These are phyloP conservation scores for Fusarium duplospermum DNA, from an alignment of 2,329 filamentous ascomycete species.

Conservation along the genomic window DNA sequence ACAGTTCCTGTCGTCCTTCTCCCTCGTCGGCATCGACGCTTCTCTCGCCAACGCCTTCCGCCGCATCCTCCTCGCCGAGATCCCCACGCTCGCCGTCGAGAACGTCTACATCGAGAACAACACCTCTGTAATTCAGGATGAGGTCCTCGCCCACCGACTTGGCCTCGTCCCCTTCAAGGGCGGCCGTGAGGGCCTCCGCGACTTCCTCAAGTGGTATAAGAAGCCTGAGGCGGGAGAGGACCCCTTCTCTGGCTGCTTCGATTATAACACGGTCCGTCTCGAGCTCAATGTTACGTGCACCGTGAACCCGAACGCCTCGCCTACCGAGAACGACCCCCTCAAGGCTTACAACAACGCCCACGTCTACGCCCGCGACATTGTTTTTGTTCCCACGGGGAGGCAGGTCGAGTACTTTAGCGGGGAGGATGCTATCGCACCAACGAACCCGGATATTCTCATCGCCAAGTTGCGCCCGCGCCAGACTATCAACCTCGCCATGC, in stretches of 20 bases:
- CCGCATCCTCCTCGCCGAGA: conserved; percentile 93
- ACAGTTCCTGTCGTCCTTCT: conserved; percentile 84
- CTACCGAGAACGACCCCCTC: conserved; percentile 81
- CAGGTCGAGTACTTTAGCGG: conserved; percentile 78
- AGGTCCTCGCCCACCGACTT: conserved; percentile 90
- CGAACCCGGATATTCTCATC: conserved; percentile 92
- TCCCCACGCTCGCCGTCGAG: conserved; percentile 94
- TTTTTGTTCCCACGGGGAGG: conserved; percentile 79
- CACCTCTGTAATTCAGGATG: conserved; percentile 97
- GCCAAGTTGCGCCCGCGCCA: conserved; percentile 94
- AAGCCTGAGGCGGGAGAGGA: conserved; percentile 74
- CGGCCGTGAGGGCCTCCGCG: conserved; percentile 77
- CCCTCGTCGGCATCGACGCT: conserved; percentile 90
- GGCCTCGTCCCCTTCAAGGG: conserved; percentile 92
- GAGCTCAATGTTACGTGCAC: conserved; percentile 83
- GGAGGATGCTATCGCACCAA: conserved; percentile 75
- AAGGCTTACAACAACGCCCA: conserved; percentile 89
- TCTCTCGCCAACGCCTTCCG: conserved; percentile 97
- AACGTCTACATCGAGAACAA: conserved; percentile 95
- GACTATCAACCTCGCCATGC: conserved; percentile 85
- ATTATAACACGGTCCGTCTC: conserved; percentile 90
- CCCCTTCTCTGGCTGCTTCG: conserved; percentile 69
- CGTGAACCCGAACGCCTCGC: conserved; percentile 77
- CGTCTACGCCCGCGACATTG: conserved; percentile 82
- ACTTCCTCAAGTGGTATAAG: conserved; percentile 85